A percentile compares a stretch with the other conserved stretches of the same genome.
These are phyloP conservation scores for Fusarium sp. DNA, from an alignment of 2,329 filamentous ascomycete genomes.

Conservation along the genomic window DNA sequence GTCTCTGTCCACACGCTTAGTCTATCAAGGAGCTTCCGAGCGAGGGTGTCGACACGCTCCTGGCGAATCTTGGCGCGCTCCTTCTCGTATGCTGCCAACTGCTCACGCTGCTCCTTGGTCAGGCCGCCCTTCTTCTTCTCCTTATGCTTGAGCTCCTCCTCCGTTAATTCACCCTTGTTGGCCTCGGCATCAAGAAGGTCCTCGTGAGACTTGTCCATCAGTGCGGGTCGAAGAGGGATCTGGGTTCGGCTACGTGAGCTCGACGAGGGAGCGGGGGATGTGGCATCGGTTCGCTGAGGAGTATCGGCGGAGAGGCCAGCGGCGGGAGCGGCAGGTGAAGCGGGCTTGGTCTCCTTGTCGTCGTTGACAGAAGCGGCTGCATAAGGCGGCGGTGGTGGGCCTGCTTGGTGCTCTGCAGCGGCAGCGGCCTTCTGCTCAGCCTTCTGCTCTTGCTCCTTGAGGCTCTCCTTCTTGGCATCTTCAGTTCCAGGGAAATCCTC, in stretches of 20 bases:
- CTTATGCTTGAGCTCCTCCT: slow-evolving; percentile 54
- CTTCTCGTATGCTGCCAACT: slow-evolving; percentile 86
- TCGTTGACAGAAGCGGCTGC: slow-evolving; percentile 54
- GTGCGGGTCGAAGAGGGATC: slow-evolving; percentile 82
- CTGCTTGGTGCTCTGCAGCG: slow-evolving; percentile 42
- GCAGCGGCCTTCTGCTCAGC: slow-evolving; percentile 37
- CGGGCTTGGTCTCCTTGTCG: slow-evolving; percentile 48
- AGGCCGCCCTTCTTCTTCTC: slow-evolving; percentile 91
- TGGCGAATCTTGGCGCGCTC: slow-evolving; percentile 86
- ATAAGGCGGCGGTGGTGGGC: slow-evolving; percentile 48
- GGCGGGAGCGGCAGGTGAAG: slow-evolving; percentile 28
- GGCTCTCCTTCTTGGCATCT: slow-evolving; percentile 66
- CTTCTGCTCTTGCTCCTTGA: slow-evolving; percentile 53
- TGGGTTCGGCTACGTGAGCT: slow-evolving; percentile 57
- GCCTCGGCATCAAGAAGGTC: slow-evolving; percentile 63
- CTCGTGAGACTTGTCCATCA: slow-evolving; percentile 85
- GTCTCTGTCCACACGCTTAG: slow-evolving; percentile 98
- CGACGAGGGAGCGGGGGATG: slow-evolving; percentile 57
- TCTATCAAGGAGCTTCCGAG: slow-evolving; percentile 86
- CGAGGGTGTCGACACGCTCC: slow-evolving; percentile 87
- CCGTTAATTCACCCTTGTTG: slow-evolving; percentile 77
- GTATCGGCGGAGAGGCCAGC: slow-evolving; percentile 31
- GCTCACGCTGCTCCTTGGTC: slow-evolving; percentile 91
- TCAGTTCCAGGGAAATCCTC: slow-evolving; percentile 67
- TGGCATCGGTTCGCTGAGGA: slow-evolving; percentile 47